Conservation (phyloP, 2,329 filamentous ascomycete genomes). For the Pseudocercospora fijiensis region DNA sequence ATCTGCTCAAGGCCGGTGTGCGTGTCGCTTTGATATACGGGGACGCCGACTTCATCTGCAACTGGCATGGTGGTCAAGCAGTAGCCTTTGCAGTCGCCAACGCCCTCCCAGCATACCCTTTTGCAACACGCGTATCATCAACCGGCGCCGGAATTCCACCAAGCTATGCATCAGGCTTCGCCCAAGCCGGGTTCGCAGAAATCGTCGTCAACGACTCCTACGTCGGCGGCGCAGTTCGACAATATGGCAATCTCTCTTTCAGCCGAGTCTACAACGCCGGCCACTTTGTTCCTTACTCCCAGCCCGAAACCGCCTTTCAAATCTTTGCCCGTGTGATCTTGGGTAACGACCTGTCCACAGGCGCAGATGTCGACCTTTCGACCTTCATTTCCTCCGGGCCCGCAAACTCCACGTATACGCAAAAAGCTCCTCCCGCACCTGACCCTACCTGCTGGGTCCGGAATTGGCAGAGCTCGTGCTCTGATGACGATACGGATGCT, state of each 20-base stretch:
- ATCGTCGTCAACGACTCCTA: conserved; percentile 68
- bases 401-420: conserved; percentile 57
- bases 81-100: conserved; percentile 25
- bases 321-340: conserved; percentile 55
- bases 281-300: conserved; percentile 54
- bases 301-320: conserved; percentile 54
- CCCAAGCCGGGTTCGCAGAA: conserved; percentile 67
- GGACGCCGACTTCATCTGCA: conserved; percentile 56
- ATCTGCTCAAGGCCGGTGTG: conserved; percentile 44
- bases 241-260: conserved; percentile 67
- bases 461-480: conserved; percentile 53
- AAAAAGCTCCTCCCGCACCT: conserved; percentile 45
- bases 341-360: conserved; percentile 51
- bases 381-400: conserved; percentile 54
- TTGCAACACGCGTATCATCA: conserved; percentile 13
- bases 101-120: conserved; percentile 25
- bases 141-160: conserved; percentile 16
- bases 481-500: conserved; percentile 50
- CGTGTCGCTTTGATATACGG: conserved; percentile 67
- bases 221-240: conserved; percentile 70
- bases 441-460: conserved; percentile 62
- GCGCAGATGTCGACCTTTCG: conserved; percentile 49
- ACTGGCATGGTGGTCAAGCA: conserved; percentile 59
- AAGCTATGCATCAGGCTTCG: conserved; percentile 57
- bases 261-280: conserved; percentile 54